Evolutionary conservation across 305 asterid genomes (phyloP).

Genomic region (Rubia tinctorum): DNA sequence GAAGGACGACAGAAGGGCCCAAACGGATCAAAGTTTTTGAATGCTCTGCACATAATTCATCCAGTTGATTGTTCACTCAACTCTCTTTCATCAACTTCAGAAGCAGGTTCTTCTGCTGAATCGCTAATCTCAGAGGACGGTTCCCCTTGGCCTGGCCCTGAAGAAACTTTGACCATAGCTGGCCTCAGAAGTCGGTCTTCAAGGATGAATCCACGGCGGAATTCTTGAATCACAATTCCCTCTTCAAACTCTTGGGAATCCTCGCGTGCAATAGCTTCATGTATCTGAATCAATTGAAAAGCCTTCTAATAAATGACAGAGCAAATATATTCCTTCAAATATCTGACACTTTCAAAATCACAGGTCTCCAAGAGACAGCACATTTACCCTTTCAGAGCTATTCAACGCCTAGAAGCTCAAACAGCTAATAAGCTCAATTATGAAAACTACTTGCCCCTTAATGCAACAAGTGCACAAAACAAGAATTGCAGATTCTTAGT

Average conservation of each 20-base stretch:
- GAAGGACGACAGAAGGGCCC: background rate
- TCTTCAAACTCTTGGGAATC: slow-evolving; percentile 75
- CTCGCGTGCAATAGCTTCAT: slow-evolving; percentile 87
- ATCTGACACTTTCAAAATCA: background rate
- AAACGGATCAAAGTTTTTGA: background rate
- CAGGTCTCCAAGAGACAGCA: background rate
- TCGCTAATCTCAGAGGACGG: slow-evolving; percentile 27
- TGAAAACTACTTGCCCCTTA: background rate
- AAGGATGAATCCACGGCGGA: slow-evolving; percentile 71
- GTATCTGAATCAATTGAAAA: slow-evolving; percentile 43
- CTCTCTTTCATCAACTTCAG: slow-evolving; percentile 48
- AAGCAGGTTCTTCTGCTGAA: slow-evolving; percentile 38
- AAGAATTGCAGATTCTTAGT: background rate
- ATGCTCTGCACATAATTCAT: background rate
- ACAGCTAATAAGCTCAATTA: background rate
- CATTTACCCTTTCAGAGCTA: background rate
- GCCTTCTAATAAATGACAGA: background rate
- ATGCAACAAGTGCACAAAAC: background rate
- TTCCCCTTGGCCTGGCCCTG: slow-evolving; percentile 65
- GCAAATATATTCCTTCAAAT: background rate
- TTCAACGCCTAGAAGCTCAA: background rate
- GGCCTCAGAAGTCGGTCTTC: slow-evolving; percentile 78
- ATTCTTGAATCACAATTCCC: slow-evolving; percentile 69
- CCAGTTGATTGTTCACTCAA: slow-evolving; percentile 19
- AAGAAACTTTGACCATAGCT: slow-evolving; percentile 88